Evolutionary conservation across 1,284 basidiomycete genomes (phyloP).

Genomic region (Apiotrichum laibachii): DNA sequence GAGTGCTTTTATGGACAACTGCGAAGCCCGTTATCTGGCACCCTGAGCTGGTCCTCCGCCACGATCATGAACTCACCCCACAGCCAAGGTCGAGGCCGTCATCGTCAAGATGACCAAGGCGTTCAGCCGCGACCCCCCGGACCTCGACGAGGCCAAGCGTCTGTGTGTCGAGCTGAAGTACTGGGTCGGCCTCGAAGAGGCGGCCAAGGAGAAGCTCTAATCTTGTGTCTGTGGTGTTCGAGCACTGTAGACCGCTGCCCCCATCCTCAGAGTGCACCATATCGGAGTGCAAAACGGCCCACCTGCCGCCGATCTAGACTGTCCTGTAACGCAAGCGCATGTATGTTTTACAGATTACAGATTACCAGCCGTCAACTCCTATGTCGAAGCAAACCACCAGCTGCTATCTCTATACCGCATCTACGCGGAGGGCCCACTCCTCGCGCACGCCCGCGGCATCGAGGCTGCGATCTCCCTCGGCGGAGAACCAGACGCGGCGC

Average conservation of each 20-base stretch:
- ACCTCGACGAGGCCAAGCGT: conserved; percentile 61
- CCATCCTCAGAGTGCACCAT: too few relatives aligned
- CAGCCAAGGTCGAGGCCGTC: conserved; percentile 60
- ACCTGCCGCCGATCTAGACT: background rate
- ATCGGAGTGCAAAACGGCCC: too few relatives aligned
- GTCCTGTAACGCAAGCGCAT: conserved; percentile 1
- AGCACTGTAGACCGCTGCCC: background rate
- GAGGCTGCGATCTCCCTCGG: background rate
- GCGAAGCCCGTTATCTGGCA: too few relatives aligned
- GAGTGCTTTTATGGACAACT: too few relatives aligned
- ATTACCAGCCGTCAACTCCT: background rate
- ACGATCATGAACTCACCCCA: too few relatives aligned
- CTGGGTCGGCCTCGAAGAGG: conserved; percentile 67
- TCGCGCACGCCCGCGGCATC: conserved; percentile 7
- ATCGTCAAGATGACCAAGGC: conserved; percentile 47
- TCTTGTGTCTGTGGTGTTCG: background rate
- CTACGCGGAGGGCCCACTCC: conserved; percentile 17
- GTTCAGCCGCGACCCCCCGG: conserved; percentile 55
- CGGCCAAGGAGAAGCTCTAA: conserved; percentile 56
- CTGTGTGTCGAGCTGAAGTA: conserved; percentile 73
- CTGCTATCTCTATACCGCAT: background rate
- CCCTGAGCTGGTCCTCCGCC: too few relatives aligned
- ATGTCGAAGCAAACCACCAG: too few relatives aligned
- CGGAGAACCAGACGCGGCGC: conserved; percentile 69
- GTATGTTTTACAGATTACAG: background rate